phyloP scores from a whole-genome alignment of 1,139 yeast genomes.

The Suhomyces bokatorum region DNA sequence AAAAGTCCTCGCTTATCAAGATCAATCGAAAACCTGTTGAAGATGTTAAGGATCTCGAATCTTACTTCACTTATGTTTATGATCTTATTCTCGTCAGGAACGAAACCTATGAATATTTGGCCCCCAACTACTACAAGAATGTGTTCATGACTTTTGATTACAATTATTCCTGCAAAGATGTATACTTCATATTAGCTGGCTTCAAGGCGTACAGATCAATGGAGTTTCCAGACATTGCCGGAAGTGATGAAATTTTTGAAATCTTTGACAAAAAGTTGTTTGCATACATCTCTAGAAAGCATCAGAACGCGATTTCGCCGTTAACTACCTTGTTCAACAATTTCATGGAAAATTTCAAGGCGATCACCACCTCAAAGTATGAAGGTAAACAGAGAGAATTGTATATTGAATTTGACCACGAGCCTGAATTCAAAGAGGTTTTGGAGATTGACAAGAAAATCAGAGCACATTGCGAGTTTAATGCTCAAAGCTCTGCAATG shows the following conservation, averaged over 20 bases:
- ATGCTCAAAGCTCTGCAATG: background rate
- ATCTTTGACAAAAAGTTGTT: slow-evolving; percentile 5
- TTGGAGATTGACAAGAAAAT: background rate
- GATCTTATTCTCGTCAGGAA: slow-evolving; percentile 5
- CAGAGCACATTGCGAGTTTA: background rate
- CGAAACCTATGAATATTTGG: slow-evolving; percentile 5
- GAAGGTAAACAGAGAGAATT: background rate
- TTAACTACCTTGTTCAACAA: background rate
- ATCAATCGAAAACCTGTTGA: too few species aligned
- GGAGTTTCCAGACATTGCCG: background rate
- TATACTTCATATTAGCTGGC: slow-evolving; percentile 5
- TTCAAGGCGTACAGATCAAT: background rate
- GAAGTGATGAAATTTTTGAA: background rate
- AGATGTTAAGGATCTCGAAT: background rate
- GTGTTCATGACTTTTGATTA: slow-evolving; percentile 9
- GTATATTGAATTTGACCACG: background rate
- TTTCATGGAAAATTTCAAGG: background rate
- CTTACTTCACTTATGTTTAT: background rate
- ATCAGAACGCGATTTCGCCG: background rate
- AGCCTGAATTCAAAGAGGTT: background rate
- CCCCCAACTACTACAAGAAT: slow-evolving; percentile 1
- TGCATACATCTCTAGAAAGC: background rate
- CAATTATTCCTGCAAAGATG: slow-evolving; percentile 9
- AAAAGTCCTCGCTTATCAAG: slow-evolving; percentile 2
- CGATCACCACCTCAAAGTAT: background rate